Percentiles rank a stretch among this genome's conserved stretches.
phyloP scores from a whole-genome alignment of 2,329 filamentous ascomycete species.

The Decorospora gaudefroyi region DNA sequence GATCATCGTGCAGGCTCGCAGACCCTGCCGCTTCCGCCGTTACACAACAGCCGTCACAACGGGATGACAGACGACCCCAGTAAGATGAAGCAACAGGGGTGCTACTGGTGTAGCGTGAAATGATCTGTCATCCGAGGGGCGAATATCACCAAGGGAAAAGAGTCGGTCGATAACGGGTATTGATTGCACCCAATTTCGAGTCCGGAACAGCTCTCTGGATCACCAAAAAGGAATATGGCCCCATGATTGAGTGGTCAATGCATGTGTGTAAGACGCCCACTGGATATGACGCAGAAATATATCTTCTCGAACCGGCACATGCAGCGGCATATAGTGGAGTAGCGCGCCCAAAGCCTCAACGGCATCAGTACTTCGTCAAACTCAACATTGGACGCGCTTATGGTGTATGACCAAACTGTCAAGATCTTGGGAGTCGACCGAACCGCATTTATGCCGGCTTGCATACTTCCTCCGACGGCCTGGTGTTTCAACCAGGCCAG shows the following conservation, averaged over 20 bases:
- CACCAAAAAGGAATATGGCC: neutral
- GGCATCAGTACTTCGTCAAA: neutral
- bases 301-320: neutral
- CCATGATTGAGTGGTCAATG: neutral
- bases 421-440: neutral
- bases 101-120: neutral
- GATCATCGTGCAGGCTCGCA: slow-evolving; percentile 9
- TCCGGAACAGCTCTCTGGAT: neutral
- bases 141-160: neutral
- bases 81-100: slow-evolving; percentile 8
- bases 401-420: neutral
- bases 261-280: neutral
- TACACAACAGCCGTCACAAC: slow-evolving; percentile 30
- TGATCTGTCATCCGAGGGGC: neutral
- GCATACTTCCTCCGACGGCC: neutral
- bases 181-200: slow-evolving; percentile 5
- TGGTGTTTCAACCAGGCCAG: neutral
- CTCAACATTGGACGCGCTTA: neutral
- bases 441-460: neutral
- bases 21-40: slow-evolving; percentile 27
- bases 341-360: too few relatives aligned
- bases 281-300: neutral
- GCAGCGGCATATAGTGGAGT: neutral
- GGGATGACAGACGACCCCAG: slow-evolving; percentile 20
- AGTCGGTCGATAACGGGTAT: neutral